Evolutionary conservation across 805 yeast species (phyloP).

Genomic region (Huiozyma sinensis): DNA sequence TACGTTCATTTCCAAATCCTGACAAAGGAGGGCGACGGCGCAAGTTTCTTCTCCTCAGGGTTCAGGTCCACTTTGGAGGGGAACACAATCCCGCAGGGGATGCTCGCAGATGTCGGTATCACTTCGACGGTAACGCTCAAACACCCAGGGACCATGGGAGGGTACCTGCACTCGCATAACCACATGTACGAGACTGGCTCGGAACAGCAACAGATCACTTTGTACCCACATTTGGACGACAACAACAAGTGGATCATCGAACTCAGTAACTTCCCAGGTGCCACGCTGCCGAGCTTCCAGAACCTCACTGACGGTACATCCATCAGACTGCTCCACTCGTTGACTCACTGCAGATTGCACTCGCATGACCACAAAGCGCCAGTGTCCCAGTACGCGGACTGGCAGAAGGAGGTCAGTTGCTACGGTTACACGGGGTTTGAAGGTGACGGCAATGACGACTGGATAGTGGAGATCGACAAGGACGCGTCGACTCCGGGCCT

Average conservation of each 20-base stretch:
- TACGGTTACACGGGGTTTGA: constrained; percentile 68
- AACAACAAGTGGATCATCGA: constrained; percentile 69
- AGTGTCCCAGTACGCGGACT: constrained; percentile 53
- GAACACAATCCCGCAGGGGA: constrained; percentile 46
- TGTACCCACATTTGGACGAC: constrained; percentile 67
- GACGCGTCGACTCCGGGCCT: constrained; percentile 38
- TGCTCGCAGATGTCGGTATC: constrained; percentile 60
- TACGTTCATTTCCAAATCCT: constrained; percentile 52
- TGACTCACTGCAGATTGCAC: constrained; percentile 58
- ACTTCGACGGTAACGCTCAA: constrained; percentile 58
- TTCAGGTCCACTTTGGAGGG: constrained; percentile 56
- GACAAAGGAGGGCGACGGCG: constrained; percentile 55
- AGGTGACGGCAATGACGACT: constrained; percentile 82
- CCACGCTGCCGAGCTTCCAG: constrained; percentile 45
- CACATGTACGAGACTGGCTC: constrained; percentile 68
- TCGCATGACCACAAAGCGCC: constrained; percentile 79
- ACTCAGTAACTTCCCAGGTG: constrained; percentile 46
- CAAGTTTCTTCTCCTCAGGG: constrained; percentile 61
- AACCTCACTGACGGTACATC: constrained; percentile 60
- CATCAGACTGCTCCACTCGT: constrained; percentile 52
- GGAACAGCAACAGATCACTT: constrained; percentile 71
- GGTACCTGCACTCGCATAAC: constrained; percentile 74
- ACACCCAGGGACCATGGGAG: constrained; percentile 64
- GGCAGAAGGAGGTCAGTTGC: constrained; percentile 75
- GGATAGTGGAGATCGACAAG: constrained; percentile 61